Evolutionary conservation across 2,329 filamentous ascomycete genomes (phyloP), one percentile per base, ranked within the genome.

Genomic region (Claviceps humidiphila): DNA sequence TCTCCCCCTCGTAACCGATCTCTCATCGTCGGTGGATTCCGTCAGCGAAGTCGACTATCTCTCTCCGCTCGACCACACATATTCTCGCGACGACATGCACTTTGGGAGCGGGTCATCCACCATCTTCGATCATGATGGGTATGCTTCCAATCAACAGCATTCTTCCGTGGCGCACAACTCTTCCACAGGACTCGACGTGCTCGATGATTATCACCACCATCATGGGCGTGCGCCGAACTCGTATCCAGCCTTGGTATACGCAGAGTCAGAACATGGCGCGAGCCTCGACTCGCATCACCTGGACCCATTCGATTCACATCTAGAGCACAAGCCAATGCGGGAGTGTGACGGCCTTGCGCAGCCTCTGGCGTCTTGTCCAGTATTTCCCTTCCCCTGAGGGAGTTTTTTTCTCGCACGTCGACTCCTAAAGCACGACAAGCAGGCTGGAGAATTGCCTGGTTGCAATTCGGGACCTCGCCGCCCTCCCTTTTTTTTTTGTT

Each of bases 21-120:
- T 80, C 34, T 76, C 76, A 1, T 73, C 75, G 0, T 77, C 77
- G 0, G 70, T 80, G 52, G 79, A 82, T 57, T 76, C 79, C 2
- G 71, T 83, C 52, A 81, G 77, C 61, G 80, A 83, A 26, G 74
- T 77, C 54, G 79, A 82, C 60, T 83, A 82, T 59, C 66, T 80
- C 59, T 83, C 80, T 3, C 79, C 80, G 8, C 71, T 82, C 57
- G 74, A 72, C 63, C 78, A 80, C 55, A 67, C 66, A 56, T 81
- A 69, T 74, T 74, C 55, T 66, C 77, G 76, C 56, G 78, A 82
- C 30, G 78, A 82, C 20, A 66, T 79, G 24, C 70, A 74, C 2
- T 81, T 75, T 59, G 68, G 78, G 53, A 71, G 76, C 60, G 80
- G 75, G 64, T 76, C 78, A 5, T 69, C 70, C 4, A 70, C 76